Evolutionary conservation across 2,329 filamentous ascomycete species (phyloP), one percentile per base, ranked within the genome.

Genomic region (Lachnellula arida): DNA sequence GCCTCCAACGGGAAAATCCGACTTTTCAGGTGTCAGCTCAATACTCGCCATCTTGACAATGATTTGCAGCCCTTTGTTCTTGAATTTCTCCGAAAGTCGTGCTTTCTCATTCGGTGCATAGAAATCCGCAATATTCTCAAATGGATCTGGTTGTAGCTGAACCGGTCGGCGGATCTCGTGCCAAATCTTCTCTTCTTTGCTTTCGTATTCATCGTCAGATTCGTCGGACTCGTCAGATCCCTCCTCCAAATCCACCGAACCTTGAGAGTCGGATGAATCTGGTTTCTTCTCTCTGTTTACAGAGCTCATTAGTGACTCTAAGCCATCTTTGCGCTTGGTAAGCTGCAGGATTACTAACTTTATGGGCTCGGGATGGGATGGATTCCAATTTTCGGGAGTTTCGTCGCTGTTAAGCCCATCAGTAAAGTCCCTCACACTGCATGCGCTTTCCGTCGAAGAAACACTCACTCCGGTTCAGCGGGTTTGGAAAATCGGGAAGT

Each of bases 21-120:
- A 77, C 25, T 80, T 76, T n/a, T 79, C 77, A 0, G 81, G 81
- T 0, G 75, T 81, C 3, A 86, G 72, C 42, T 82, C 73, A 49
- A 86, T 78, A 42, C 75, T 78, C 2, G 79, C 75, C 58, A 88
- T 72, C 63, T 86, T 85, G 39, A 85, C 76, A 51, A 87, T 81
- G 34, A 87, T 69, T 61, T 88, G 84, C 3, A 87, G 63, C 3
- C 78, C 77, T 25, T 46, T 17, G 7, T 54, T 43, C 11, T 35
- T 52, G 19, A 51, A 58, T 46, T 55, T 46, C 34, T 32, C 43
- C 14, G 40, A 60, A 56, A 8, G 22, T 37, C 8, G 54, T 46
- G 34, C 32, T 14, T 32, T 8, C 37, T 23, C 22, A 34, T 42
- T 9, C 47, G 40, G 43, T 49, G 5, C 32, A 23, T 53, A 46